Base-by-base conservation (phyloP, 2,329 filamentous ascomycete genomes). In the Hypoxylon rubiginosum region DNA sequence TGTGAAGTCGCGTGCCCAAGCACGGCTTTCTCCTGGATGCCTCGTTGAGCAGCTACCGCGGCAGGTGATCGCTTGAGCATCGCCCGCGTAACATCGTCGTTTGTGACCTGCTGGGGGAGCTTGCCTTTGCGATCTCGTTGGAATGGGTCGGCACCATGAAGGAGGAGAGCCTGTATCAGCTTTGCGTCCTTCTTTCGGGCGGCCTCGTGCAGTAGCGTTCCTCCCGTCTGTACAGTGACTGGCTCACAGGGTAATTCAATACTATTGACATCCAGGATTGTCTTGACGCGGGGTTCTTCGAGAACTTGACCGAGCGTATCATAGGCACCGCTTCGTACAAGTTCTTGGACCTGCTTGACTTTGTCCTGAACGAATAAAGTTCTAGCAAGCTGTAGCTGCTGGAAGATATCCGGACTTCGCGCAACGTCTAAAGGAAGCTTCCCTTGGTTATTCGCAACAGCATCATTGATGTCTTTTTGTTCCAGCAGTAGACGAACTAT, bases 21-120 rank as follows among this genome's bases (percentile, higher is more conserved):
- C 3, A 99, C 97, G 0, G 94, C 96, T 82, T 96, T 97, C 80
- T 99, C 96, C 79, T 99, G 96, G 36, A 99, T 97, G 39, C 94
- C 94, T 59, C 95, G 88, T 80, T 98, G 96, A 1, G 96, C 96
- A 13, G 94, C 94, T 7, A 96, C 94, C 6, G 96, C 96, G 11
- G 96, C 96, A 5, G 96, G 96, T 0, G 95, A 98, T 74, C 91
- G 93, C 82, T 98, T 99, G 51, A 99, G 82, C 75, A 99, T 95
- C 9, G 92, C 89, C 63, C 91, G 89, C 15, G 93, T 97, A 64
- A 88, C 88, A 75, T 99, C 96, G 77, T 99, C 96, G 76, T 96
- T 97, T 56, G 96, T 98, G 49, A 97, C 91, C 79, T 97, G 95
- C 77, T 99, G 96, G 2, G 96, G 94, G 32, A 99, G 85, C 79